Percentiles rank a stretch among this genome's conserved stretches.
Evolutionary conservation across 2,329 filamentous ascomycete species (phyloP).

Genomic region (Chaetomiaceae sp.): DNA sequence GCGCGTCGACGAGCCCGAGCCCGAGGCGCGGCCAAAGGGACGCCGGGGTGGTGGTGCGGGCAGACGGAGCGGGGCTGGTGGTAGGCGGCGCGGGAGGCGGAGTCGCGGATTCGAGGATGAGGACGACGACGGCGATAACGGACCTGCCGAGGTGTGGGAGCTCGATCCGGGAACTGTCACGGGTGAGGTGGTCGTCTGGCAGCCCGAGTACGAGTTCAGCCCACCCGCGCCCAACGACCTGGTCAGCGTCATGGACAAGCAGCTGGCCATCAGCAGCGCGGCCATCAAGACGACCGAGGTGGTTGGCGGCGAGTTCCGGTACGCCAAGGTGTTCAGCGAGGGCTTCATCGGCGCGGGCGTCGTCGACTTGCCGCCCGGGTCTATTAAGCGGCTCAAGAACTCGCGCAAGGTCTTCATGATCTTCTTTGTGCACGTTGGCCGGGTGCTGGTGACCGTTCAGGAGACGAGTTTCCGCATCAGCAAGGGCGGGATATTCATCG

Average conservation of each 20-base stretch:
- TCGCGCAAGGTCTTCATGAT: conserved; percentile 94
- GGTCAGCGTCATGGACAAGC: conserved; percentile 47
- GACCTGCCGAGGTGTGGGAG: conserved; percentile 60
- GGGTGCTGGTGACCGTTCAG: conserved; percentile 72
- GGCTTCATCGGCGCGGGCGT: conserved; percentile 87
- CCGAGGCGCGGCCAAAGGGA: conserved; percentile 30
- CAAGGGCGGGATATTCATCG: conserved; percentile 87
- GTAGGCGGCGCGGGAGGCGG: conserved; percentile 14
- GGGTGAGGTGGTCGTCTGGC: conserved; percentile 60
- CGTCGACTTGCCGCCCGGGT: conserved; percentile 77
- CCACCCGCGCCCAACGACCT: conserved; percentile 51
- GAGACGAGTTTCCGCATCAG: conserved; percentile 73
- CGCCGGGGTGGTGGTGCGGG: conserved; percentile 20
- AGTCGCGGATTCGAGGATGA: conserved; percentile 18
- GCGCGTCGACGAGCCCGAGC: conserved; percentile 58
- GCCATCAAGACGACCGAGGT: conserved; percentile 55
- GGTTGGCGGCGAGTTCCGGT: conserved; percentile 67
- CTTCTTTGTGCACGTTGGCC: conserved; percentile 83
- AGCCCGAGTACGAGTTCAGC: conserved; percentile 48
- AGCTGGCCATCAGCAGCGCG: conserved; percentile 49
- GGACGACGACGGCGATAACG: conserved; percentile 28
- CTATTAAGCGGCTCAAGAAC: conserved; percentile 86
- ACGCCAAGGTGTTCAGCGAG: conserved; percentile 78
- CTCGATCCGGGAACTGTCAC: conserved; percentile 55
- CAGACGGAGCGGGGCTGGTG: conserved; percentile 4